Percentiles rank a stretch among this genome's conserved stretches.
Conservation (phyloP, 192 early-diverging fungal genomes). For the Linnemannia schmuckeri region DNA sequence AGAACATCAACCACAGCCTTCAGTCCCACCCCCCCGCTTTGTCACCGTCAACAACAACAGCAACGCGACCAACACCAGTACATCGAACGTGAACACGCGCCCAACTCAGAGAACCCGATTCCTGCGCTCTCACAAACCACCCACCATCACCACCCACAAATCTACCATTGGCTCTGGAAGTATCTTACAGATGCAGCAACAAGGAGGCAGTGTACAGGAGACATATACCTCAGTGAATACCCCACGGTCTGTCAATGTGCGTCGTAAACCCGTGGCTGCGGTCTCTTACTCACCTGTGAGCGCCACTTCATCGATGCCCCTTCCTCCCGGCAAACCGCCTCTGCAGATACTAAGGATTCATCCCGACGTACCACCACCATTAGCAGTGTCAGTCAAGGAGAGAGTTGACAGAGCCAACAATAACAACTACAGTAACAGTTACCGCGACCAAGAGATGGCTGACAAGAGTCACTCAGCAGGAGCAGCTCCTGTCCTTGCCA, state of each 20-base stretch:
- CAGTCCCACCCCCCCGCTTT: not conserved
- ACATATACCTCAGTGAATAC: not conserved
- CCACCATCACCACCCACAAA: conserved; percentile 17
- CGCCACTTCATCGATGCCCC: not conserved
- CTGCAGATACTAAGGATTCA: not conserved
- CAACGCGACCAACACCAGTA: not conserved
- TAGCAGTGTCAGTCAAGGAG: not conserved
- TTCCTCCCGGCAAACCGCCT: not conserved
- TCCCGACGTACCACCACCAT: not conserved
- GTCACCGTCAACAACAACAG: not conserved
- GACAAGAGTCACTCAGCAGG: not conserved
- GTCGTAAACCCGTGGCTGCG: conserved; percentile 16
- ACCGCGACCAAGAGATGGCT: not conserved
- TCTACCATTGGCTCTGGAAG: not conserved
- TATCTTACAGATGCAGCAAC: not conserved
- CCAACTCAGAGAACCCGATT: not conserved
- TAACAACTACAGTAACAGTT: not conserved
- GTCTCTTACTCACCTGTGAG: not conserved
- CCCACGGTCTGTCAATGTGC: conserved; percentile 3
- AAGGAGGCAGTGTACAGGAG: not conserved
- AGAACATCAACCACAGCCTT: not conserved
- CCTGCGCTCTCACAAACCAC: not conserved
- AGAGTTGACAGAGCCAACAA: not conserved
- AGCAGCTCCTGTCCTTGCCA: not conserved
- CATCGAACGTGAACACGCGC: not conserved